Evolutionary conservation across 768 basidiomycete species (phyloP), one percentile per base, ranked within the genome.

Genomic region (Leccinum boreale): DNA sequence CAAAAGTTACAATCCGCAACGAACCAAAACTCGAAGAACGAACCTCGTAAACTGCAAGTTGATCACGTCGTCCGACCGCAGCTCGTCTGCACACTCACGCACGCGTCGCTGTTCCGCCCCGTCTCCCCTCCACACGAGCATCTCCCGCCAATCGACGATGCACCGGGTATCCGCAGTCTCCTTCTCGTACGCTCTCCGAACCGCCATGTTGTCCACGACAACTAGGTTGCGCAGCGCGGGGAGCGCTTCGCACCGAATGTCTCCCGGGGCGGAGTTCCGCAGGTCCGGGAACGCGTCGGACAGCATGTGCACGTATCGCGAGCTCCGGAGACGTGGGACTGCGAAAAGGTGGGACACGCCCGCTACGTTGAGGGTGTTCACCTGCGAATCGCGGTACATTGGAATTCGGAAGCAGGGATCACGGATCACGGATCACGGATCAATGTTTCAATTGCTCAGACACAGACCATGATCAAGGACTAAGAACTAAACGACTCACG

Each of bases 31-130:
- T 19, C 10, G n/a, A 24, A 24, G 14, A 21, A 66, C 63, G 23
- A 59, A 89, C 89, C 90, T 92, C 31, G 91, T 93, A 66, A 92
- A 94, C 66, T 94, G 91, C 57, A 94, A 64, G 65, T 91, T 94
- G 50, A 92, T 85, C 5, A 92, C 77, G 28, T 93, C 91, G 56
- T 90, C 84, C 44, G 82, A 80, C 7, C 78, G 53, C 54, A 86
- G 64, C 3, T 75, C 75, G 19, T 61, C 58, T 36, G 66, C 64
- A 3, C 80, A 72, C n/a, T 79, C 74, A 52, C 74, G 73, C 50
- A 86, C 79, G 19, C 75, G 54, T 35, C 67, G 65, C 24, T 64
- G 69, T 65, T 86, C 84, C 35, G 55, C 62, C 0, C 72, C 68
- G 57, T 80, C 80, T 65, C 86, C 83, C 56, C 79, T 70, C 89